phyloP scores from a whole-genome alignment of 176 grass and related monocot species.

The Eremochloa ophiuroides region DNA sequence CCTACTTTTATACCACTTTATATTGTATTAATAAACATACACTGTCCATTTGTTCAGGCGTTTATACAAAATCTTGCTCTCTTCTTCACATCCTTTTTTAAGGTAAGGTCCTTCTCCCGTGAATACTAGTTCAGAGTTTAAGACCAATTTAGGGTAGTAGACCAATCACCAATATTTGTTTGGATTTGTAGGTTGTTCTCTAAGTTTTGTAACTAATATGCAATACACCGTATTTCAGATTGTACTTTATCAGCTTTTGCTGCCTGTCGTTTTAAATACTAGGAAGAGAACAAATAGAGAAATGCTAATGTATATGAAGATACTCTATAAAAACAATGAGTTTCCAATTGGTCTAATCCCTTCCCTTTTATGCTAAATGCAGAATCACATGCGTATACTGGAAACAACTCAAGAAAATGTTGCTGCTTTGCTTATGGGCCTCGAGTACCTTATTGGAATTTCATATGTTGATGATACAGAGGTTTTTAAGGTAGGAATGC shows the following conservation, averaged over 20 bases:
- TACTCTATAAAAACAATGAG: not conserved
- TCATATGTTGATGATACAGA: slow-evolving; percentile 99
- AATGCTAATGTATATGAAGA: slow-evolving; percentile 10
- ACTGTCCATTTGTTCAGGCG: slow-evolving; percentile 38
- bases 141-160: not conserved
- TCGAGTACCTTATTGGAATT: slow-evolving; percentile 95
- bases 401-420: slow-evolving; percentile 84
- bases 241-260: not conserved
- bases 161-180: not conserved
- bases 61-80: slow-evolving; percentile 98
- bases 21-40: not conserved
- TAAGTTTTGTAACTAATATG: slow-evolving; percentile 2
- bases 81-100: slow-evolving; percentile 96
- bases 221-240: not conserved
- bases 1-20: not conserved
- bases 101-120: slow-evolving; percentile 45
- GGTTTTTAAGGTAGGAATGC: slow-evolving; percentile 82
- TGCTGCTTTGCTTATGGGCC: slow-evolving; percentile 70
- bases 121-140: not conserved
- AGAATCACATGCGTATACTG: slow-evolving; percentile 85
- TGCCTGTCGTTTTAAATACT: not conserved
- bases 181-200: not conserved
- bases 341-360: slow-evolving; percentile 4
- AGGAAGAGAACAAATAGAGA: not conserved
- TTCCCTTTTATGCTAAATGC: slow-evolving; percentile 1